Conservation (phyloP, 78 protist species). For the Tieghemostelium lacteum region DNA sequence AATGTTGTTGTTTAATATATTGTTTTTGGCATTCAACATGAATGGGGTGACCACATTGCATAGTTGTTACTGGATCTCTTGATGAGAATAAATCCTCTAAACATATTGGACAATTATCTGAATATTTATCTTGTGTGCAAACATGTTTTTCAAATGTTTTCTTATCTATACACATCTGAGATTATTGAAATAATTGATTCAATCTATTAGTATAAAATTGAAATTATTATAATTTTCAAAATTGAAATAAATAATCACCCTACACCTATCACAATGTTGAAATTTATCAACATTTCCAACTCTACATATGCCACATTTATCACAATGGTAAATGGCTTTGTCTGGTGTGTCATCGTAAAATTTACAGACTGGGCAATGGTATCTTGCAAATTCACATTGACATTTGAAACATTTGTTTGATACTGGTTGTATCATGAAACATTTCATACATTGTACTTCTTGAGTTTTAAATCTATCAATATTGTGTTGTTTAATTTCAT, state of each 20-base stretch:
- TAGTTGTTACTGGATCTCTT: slow-evolving; percentile 1
- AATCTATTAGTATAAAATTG: neutral
- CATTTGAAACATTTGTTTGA: slow-evolving; percentile 22
- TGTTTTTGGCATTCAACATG: slow-evolving; percentile 60
- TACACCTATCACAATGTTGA: slow-evolving; percentile 40
- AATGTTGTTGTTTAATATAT: neutral
- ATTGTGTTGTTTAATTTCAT: slow-evolving; percentile 1
- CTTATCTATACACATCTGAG: slow-evolving; percentile 7
- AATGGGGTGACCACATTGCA: slow-evolving; percentile 84
- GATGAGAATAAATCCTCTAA: slow-evolving; percentile 78
- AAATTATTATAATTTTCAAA: neutral
- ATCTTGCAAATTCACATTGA: slow-evolving; percentile 35
- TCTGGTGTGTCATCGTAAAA: slow-evolving; percentile 54
- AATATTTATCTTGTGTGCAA: slow-evolving; percentile 67
- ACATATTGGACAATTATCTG: slow-evolving; percentile 85
- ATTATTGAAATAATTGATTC: too few relatives aligned
- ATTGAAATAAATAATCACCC: too few relatives aligned
- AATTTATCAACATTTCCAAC: slow-evolving; percentile 9
- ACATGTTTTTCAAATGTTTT: slow-evolving; percentile 28
- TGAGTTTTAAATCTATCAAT: slow-evolving; percentile 70
- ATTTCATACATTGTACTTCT: slow-evolving; percentile 54
- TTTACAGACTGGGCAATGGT: slow-evolving; percentile 40
- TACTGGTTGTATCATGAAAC: slow-evolving; percentile 43
- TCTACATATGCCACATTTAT: slow-evolving; percentile 54
- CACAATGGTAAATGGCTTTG: slow-evolving; percentile 35